phyloP scores from a whole-genome alignment of 257 asterid species.

The Solanum rostratum region DNA sequence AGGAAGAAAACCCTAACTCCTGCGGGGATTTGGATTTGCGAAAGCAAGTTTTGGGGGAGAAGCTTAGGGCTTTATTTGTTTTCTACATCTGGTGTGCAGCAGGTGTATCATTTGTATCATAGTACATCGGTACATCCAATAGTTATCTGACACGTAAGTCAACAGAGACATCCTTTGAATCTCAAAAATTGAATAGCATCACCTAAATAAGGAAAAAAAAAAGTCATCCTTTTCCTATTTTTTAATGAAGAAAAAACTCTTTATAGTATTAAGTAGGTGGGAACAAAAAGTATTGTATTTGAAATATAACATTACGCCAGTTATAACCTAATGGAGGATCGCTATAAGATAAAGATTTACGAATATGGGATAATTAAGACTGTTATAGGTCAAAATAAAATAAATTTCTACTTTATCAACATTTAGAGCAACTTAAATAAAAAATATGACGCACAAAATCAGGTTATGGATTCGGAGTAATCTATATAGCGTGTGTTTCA shows the following conservation, averaged over 20 bases:
- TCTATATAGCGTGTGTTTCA: no score
- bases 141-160: background rate
- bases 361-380: background rate
- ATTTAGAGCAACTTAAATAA: no score
- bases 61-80: background rate
- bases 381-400: no score
- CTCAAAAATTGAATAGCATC: background rate
- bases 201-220: background rate
- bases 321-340: background rate
- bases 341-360: background rate
- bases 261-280: background rate
- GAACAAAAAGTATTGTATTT: background rate
- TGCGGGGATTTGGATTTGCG: background rate
- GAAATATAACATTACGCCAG: background rate
- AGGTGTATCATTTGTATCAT: background rate
- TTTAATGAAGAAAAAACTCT: background rate
- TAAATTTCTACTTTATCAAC: background rate
- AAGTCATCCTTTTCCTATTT: background rate
- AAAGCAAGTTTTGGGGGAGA: background rate
- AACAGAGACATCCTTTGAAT: background rate
- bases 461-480: no score
- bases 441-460: no score
- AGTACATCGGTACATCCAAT: background rate
- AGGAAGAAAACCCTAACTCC: conserved; percentile 3
- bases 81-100: background rate